Base-by-base conservation (phyloP, 371 early-diverging fungal species). In the Capillidium heterosporum region DNA sequence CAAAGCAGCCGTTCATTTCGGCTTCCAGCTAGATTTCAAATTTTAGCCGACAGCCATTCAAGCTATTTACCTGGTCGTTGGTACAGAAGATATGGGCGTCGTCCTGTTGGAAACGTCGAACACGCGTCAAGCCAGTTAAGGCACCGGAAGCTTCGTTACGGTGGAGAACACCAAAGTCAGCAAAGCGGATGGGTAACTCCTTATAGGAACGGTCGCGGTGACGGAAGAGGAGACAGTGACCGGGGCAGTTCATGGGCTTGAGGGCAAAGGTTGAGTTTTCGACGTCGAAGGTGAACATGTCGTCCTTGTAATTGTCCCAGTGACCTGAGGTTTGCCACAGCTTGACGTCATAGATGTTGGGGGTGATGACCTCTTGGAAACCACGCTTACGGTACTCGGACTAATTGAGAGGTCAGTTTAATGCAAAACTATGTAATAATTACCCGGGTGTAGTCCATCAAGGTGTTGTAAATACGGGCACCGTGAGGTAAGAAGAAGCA, bases 221-320 rank as follows among this genome's bases (percentile, higher is more conserved):
- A 58, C 79, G 82, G 67, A 90, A 97, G 52, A 97, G 76, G 54
- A 97, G 61, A 67, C 95, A 95, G 62, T 97, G 98, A 7, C 92
- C 95, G 32, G 98, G 98, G 58, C 98, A 97, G 65, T 97, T 97
- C 98, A 97, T 97, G 10, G 98, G 95, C 63, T 97, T 97, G 39
- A 97, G 71, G 3, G 89, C 95, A 62, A 77, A 80, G 1, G 77
- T 64, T 41, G 74, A 80, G 44, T 85, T 78, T 32, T 73, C 73
- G 8, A 91, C 84, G 39, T 87, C 83, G 48, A 99, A 81, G 51
- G 78, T 75, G 73, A 99, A 99, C 97, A 99, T 99, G 73, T 99
- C 88, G 57, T 68, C 68, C 53, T 57, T 77, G 65, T 98, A 98
- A 65, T 98, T 94, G 50, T 85, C 78, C 82, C 87, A 91, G 71